Base-by-base conservation (phyloP, 306 rosid species). In the Prinsepia uniflora region DNA sequence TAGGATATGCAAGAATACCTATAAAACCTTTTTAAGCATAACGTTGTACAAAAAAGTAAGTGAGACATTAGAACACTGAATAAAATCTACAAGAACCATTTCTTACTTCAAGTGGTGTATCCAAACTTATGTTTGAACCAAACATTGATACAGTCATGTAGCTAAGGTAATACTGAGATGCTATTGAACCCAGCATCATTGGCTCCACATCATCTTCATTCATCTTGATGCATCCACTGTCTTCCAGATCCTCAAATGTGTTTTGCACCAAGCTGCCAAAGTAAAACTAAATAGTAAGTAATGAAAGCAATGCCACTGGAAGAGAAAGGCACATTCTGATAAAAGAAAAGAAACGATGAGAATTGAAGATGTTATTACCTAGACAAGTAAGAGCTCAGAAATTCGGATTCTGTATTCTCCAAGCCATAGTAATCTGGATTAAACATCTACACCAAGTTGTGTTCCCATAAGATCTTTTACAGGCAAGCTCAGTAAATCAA, bases 351-450 rank as follows among this genome's bases (percentile, higher is more conserved):
- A 24, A 46, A 72, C 46, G 72, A 53, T 43, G 61, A 30, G 50
- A 68, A 67, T 68, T 18, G 50, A 78, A 73, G 67, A 68, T 41
- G 10, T 43, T 72, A 73, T 77, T 92, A 92, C 98, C 98, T 87
- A 66, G 98, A 94, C 79, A 94, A 48, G 67, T 83, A 94, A 17
- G 94, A 84, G 75, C 88, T 90, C n/a, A 93, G 7, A 79, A 76
- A 80, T 63, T 88, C 97, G 52, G 97, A 75, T 13, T 87, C 96
- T 10, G 81, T 79, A 74, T 59, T 82, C 83, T 90, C 97, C 88
- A 93, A 76, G 48, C 97, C 97, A 68, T 93, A 93, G 85, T 93
- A 93, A 52, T 97, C 98, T 67, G 98, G 98, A 84, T 93, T 93
- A 41, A 88, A 89, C 85, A 87, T 89, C 98, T 93, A 90, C 41